Evolutionary conservation across 768 basidiomycete species (phyloP).

Genomic region (Boletus speciosus): DNA sequence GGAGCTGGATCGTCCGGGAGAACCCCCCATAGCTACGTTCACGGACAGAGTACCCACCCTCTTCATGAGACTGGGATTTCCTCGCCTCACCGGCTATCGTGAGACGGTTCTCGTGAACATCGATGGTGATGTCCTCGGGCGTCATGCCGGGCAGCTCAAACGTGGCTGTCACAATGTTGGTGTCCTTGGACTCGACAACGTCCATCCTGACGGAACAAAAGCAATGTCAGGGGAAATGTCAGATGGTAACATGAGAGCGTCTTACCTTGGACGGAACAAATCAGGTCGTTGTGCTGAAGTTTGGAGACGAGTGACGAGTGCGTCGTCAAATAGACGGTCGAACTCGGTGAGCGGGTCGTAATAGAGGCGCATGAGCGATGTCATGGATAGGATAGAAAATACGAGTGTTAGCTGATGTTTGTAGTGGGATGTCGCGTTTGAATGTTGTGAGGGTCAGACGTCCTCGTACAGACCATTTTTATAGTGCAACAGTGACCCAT

Average conservation of each 20-base stretch:
- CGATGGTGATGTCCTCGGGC: conserved; percentile 46
- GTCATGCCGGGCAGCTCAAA: conserved; percentile 54
- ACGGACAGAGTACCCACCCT: conserved; percentile 36
- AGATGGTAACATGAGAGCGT: background rate
- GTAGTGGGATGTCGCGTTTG: background rate
- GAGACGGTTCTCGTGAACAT: conserved; percentile 43
- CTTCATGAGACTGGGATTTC: conserved; percentile 32
- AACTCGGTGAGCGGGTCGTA: background rate
- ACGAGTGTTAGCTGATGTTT: background rate
- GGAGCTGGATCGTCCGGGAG: conserved; percentile 41
- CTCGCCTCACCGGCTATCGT: conserved; percentile 44
- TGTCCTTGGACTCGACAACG: conserved; percentile 39
- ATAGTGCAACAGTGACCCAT: background rate
- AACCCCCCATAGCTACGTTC: conserved; percentile 45
- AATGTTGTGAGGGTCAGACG: background rate
- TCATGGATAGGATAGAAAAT: background rate
- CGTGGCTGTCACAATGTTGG: conserved; percentile 28
- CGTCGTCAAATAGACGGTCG: background rate
- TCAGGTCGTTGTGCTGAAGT: background rate
- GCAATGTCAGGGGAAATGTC: no score
- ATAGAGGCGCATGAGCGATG: background rate
- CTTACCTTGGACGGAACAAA: background rate
- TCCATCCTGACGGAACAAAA: conserved; percentile 35
- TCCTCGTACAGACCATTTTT: background rate
- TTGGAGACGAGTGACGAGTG: background rate